Evolutionary conservation across 2,329 filamentous ascomycete species (phyloP).

Genomic region (Madurella fahalii): DNA sequence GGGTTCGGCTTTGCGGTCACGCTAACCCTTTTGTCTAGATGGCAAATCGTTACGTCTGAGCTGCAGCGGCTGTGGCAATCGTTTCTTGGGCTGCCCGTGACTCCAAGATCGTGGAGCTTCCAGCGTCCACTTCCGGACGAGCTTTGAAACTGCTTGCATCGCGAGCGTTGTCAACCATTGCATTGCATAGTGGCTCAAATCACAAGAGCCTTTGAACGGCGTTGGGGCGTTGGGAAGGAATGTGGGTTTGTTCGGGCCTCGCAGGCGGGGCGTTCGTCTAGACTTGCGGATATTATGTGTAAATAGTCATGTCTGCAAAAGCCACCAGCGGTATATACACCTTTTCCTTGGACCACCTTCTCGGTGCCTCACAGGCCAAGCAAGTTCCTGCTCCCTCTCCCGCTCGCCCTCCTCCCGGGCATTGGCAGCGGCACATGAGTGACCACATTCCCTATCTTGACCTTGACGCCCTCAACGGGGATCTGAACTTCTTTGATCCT

Average conservation of each 20-base stretch:
- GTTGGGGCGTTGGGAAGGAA: neutral
- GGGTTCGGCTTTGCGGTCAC: neutral
- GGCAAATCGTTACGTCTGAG: slow-evolving; percentile 43
- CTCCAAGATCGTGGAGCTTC: slow-evolving; percentile 45
- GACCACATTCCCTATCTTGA: slow-evolving; percentile 70
- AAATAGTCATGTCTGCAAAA: too few species aligned
- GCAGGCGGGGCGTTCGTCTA: neutral
- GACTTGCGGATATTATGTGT: neutral
- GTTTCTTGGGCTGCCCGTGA: slow-evolving; percentile 51
- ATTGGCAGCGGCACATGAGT: slow-evolving; percentile 16
- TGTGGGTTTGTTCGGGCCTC: neutral
- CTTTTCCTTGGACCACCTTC: neutral
- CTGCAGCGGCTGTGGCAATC: slow-evolving; percentile 44
- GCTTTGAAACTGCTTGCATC: slow-evolving; percentile 33
- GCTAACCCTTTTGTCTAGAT: slow-evolving; percentile 31
- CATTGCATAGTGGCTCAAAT: slow-evolving; percentile 8
- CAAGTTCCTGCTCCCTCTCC: slow-evolving; percentile 4
- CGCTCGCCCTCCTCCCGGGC: neutral
- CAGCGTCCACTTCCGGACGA: slow-evolving; percentile 45
- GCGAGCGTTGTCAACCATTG: slow-evolving; percentile 2
- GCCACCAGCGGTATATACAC: neutral
- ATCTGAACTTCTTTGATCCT: slow-evolving; percentile 44
- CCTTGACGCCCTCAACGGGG: slow-evolving; percentile 60
- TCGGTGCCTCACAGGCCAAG: slow-evolving; percentile 8
- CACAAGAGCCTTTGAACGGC: neutral